Evolutionary conservation across 1,139 yeast species (phyloP), one percentile per base, ranked within the genome.

Genomic region (Geotrichum histeridarum): DNA sequence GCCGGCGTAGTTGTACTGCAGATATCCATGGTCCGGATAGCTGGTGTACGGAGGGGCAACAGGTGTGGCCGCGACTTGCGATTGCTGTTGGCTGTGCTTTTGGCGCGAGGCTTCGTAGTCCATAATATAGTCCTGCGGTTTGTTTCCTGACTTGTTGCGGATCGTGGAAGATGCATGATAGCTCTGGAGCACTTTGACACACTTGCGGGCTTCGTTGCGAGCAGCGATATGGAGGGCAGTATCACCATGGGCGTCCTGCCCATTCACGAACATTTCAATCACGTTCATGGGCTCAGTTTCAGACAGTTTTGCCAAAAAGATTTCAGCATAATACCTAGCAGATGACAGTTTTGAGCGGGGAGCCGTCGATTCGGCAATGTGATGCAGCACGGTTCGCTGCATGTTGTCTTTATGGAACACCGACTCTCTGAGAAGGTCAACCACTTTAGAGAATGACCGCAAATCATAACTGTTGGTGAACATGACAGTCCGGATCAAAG

Each of bases 381-480:
- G 96, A 67, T 93, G 98, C 39, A 91, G 70, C 1, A 90, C 83
- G 0, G 95, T 88, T 61, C 84, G 82, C 37, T 69, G 66, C 30
- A 81, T 81, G 30, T 78, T 73, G 68, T 91, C 98, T 8, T 83
- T 77, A 57, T 83, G 81, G 56, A 83, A 75, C 1, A 84, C 75
- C 0, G 81, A 88, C 55, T 80, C 77, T 59, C 85, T 84, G 61
- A 91, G 75, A 53, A 85, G 75, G 36, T 84, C 85, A 48, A 90
- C 77, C 4, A 91, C 81, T 53, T 78, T 75, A 2, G 85, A 82
- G 64, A 91, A 91, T 60, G 87, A 86, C 54, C 82, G 79, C 60
- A 86, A 76, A 61, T 90, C 96, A 65, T 73, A 88, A 61, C 96
- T 88, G 68, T 93, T 93, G 59, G 91, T 90, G 74, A 90, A 93